Evolutionary conservation across 352 stramenopile species (phyloP).

Genomic region (Phytophthora uliginosa): DNA sequence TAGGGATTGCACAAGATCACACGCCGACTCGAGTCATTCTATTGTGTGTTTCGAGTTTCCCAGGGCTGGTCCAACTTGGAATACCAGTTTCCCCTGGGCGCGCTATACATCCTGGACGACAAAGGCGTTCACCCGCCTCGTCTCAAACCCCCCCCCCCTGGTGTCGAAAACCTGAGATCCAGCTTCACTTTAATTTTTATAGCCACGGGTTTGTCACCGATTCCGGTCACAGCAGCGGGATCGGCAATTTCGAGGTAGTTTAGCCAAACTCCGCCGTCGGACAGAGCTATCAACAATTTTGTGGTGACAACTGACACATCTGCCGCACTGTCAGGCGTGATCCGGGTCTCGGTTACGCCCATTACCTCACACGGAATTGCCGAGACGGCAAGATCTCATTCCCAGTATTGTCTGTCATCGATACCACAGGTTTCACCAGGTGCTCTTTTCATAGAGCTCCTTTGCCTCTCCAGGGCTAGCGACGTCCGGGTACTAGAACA

Average conservation of each 20-base stretch:
- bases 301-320: slow-evolving; percentile 20
- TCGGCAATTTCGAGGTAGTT: background rate
- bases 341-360: slow-evolving; percentile 3
- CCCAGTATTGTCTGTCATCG: background rate
- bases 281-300: slow-evolving; percentile 13
- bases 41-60: no score
- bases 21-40: no score
- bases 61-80: no score
- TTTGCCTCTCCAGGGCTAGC: slow-evolving; percentile 11
- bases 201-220: slow-evolving; percentile 8
- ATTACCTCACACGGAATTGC: slow-evolving; percentile 15
- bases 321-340: slow-evolving; percentile 14
- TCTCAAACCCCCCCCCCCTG: background rate
- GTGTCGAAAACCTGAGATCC: slow-evolving; percentile 13
- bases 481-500: slow-evolving; percentile 23
- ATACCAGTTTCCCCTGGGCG: no score
- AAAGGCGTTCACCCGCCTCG: no score
- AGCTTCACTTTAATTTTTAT: slow-evolving; percentile 28
- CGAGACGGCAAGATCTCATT: background rate
- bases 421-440: slow-evolving; percentile 21
- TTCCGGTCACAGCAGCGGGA: background rate
- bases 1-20: no score
- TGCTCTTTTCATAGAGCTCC: slow-evolving; percentile 7
- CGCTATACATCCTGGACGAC: no score
- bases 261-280: background rate